These are phyloP conservation scores for Magnolia kwangsiensis DNA, from an alignment of 164 flowering plant species.

Conservation along the genomic window DNA sequence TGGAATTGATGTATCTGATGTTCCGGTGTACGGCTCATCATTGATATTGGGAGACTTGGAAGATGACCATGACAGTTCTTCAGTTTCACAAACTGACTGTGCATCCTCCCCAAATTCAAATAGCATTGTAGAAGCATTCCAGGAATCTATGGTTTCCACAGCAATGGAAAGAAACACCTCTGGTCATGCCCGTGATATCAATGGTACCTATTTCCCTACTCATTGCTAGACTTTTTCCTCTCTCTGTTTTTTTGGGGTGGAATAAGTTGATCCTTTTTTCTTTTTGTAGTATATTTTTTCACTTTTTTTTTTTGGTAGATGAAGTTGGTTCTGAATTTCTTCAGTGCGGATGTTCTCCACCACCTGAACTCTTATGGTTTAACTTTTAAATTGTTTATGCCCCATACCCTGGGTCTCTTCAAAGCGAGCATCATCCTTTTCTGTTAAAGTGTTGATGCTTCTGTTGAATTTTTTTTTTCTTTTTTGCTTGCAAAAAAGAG, in stretches of 20 bases:
- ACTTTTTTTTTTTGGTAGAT: neutral
- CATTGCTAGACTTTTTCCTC: neutral
- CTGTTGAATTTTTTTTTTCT: neutral
- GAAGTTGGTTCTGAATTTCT: neutral
- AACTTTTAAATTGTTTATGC: neutral
- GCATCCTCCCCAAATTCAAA: conserved; percentile 25
- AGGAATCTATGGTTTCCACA: conserved; percentile 26
- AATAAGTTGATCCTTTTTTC: neutral
- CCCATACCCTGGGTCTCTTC: neutral
- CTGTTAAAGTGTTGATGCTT: neutral
- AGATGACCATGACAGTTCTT: conserved; percentile 22
- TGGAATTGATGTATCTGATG: conserved; percentile 28
- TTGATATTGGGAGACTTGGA: conserved; percentile 43
- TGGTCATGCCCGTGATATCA: conserved; percentile 29
- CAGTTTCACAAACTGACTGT: conserved; percentile 28
- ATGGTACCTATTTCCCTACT: conserved; percentile 35
- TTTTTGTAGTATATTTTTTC: neutral
- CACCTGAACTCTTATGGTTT: neutral
- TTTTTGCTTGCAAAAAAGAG: neutral
- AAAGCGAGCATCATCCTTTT: neutral
- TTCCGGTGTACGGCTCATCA: conserved; percentile 25
- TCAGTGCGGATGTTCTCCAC: neutral
- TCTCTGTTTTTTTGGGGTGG: neutral
- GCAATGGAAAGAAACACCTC: conserved; percentile 26
- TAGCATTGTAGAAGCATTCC: conserved; percentile 28